phyloP scores from a whole-genome alignment of 257 asterid species.

The Cynanchum wilfordii region DNA sequence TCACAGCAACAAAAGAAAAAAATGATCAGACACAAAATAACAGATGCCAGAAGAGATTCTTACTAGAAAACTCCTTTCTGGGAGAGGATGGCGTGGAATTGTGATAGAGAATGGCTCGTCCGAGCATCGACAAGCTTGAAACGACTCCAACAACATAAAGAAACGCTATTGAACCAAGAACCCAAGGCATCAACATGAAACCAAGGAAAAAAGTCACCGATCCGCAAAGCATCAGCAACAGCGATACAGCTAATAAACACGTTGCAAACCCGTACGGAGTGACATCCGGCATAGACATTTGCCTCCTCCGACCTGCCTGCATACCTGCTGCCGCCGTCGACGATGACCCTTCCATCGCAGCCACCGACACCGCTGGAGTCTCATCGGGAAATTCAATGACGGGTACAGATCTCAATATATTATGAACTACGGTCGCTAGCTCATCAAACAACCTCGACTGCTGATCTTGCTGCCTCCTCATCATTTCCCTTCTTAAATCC shows the following conservation, averaged over 20 bases:
- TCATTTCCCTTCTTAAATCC: slow-evolving; percentile 6
- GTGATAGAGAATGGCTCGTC: slow-evolving; percentile 52
- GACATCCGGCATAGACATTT: slow-evolving; percentile 42
- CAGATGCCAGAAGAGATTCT: slow-evolving; percentile 19
- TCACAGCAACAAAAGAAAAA: background rate
- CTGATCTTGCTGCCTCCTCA: slow-evolving; percentile 34
- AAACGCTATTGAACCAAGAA: slow-evolving; percentile 65
- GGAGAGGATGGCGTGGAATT: slow-evolving; percentile 34
- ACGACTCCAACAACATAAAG: slow-evolving; percentile 71
- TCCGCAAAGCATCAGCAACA: slow-evolving; percentile 78
- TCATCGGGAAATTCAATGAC: slow-evolving; percentile 25
- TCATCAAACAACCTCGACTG: slow-evolving; percentile 36
- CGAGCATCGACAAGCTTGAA: slow-evolving; percentile 76
- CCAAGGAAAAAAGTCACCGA: slow-evolving; percentile 88
- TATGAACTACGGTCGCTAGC: slow-evolving; percentile 34
- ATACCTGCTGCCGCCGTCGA: slow-evolving; percentile 11
- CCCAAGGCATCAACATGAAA: slow-evolving; percentile 94
- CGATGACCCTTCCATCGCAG: background rate
- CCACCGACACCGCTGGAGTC: background rate
- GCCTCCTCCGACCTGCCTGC: slow-evolving; percentile 5
- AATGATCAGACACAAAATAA: background rate
- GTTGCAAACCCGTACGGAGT: slow-evolving; percentile 81
- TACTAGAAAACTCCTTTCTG: slow-evolving; percentile 51
- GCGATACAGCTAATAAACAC: slow-evolving; percentile 63
- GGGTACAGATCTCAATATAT: slow-evolving; percentile 30